Percentiles rank a stretch among this genome's conserved stretches.
These are phyloP conservation scores for Jackrogersella multiformis DNA, from an alignment of 495 filamentous ascomycete species.

Conservation along the genomic window DNA sequence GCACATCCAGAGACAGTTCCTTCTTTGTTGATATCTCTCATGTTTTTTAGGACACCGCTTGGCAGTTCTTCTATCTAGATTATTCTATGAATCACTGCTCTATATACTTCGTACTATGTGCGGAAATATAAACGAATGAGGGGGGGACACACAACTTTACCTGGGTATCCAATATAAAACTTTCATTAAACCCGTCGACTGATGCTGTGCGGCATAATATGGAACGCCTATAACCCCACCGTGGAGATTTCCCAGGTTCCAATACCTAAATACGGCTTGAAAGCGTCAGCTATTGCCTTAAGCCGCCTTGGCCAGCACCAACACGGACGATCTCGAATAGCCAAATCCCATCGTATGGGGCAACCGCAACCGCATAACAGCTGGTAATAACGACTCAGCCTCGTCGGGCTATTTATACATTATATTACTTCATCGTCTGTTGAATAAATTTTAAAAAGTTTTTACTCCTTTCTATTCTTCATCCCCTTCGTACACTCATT, in stretches of 20 bases:
- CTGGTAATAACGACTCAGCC: not conserved
- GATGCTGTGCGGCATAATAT: not conserved
- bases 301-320: slow-evolving; percentile 27
- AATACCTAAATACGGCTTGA: slow-evolving; percentile 3
- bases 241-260: not conserved
- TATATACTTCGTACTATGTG: too few relatives aligned
- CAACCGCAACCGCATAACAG: slow-evolving; percentile 1
- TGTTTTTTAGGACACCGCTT: not conserved
- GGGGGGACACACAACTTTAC: too few relatives aligned
- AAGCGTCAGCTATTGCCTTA: too few relatives aligned
- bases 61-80: not conserved
- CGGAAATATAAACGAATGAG: too few relatives aligned
- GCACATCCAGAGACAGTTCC: not conserved
- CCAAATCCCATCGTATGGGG: slow-evolving; percentile 7
- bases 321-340: slow-evolving; percentile 5
- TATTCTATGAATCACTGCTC: too few relatives aligned
- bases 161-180: too few relatives aligned
- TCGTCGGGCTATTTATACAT: too few relatives aligned
- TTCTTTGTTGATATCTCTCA: not conserved
- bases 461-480: too few relatives aligned
- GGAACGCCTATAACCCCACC: not conserved
- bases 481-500: not conserved
- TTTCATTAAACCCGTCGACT: not conserved
- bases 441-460: too few relatives aligned
- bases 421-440: not conserved